Conservation (phyloP, 257 asterid genomes). For the Fraxinus quadrangulata region DNA sequence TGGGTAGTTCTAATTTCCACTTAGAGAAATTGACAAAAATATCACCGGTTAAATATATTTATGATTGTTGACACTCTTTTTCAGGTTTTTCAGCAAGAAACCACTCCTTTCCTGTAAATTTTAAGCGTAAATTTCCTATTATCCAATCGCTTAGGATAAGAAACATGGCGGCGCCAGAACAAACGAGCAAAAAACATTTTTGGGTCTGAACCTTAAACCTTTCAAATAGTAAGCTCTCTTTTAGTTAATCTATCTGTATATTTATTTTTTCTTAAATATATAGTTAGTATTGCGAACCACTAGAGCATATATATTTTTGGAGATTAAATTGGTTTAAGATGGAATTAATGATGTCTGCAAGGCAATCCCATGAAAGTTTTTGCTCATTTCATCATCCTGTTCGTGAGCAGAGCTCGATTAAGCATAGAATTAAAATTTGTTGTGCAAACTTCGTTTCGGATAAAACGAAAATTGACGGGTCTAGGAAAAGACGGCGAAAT, state of each 20-base stretch:
- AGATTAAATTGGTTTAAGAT: conserved; percentile 26
- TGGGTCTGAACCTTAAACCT: background rate
- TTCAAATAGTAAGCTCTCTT: conserved; percentile 1
- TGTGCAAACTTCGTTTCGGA: conserved; percentile 27
- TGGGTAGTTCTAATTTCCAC: background rate
- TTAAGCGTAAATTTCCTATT: background rate
- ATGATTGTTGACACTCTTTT: background rate
- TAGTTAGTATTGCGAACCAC: background rate
- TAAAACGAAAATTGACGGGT: conserved; percentile 25
- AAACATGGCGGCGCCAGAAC: background rate
- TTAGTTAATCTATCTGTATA: background rate
- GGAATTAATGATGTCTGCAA: conserved; percentile 59
- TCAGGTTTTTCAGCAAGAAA: background rate
- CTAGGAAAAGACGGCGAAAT: conserved; percentile 29
- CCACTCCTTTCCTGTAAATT: background rate
- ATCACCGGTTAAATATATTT: background rate
- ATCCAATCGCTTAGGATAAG: background rate
- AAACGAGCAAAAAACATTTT: background rate
- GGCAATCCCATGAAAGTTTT: conserved; percentile 51
- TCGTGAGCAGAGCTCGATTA: conserved; percentile 21
- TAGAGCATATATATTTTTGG: background rate
- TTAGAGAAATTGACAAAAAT: background rate
- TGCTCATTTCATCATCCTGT: conserved; percentile 38
- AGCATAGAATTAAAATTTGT: conserved; percentile 23
- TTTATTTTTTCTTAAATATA: too few relatives aligned